These are phyloP conservation scores for Fagopyrum homotropicum DNA, from an alignment of 148 eudicot species.

Conservation along the genomic window DNA sequence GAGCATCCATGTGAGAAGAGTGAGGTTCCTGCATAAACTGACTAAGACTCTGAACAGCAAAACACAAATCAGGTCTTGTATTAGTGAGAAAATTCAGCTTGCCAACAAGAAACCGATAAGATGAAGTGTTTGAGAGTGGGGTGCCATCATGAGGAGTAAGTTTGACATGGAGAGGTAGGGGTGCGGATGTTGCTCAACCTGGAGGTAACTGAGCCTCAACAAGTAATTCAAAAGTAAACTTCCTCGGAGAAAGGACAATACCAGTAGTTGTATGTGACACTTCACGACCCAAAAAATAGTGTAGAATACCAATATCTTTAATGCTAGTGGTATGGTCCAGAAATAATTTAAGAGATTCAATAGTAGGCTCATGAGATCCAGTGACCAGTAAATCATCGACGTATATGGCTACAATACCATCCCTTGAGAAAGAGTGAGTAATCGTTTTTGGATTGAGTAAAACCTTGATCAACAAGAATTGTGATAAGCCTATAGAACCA, in stretches of 20 bases:
- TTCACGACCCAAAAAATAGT: not conserved
- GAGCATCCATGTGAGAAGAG: too few species aligned
- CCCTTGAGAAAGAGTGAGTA: not conserved
- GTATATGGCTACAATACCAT: not conserved
- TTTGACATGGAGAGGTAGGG: too few species aligned
- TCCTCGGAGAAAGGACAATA: not conserved
- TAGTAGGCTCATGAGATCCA: not conserved
- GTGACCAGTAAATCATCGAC: not conserved
- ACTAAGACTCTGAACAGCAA: too few species aligned
- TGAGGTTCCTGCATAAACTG: too few species aligned
- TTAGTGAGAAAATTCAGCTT: too few species aligned
- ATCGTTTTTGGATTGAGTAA: not conserved
- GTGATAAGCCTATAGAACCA: not conserved
- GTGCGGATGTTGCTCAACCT: too few species aligned
- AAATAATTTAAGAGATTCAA: not conserved
- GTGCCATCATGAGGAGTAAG: too few species aligned
- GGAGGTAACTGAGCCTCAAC: too few species aligned
- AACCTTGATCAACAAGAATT: not conserved
- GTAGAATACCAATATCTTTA: not conserved
- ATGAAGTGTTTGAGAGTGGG: too few species aligned
- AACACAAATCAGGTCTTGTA: too few species aligned
- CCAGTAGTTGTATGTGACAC: not conserved
- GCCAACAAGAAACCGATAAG: too few species aligned
- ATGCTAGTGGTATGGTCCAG: not conserved
- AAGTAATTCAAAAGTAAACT: not conserved